Base-by-base conservation (phyloP, 78 protist species). In the slime mould (Dictyostelium discoideum) region DNA sequence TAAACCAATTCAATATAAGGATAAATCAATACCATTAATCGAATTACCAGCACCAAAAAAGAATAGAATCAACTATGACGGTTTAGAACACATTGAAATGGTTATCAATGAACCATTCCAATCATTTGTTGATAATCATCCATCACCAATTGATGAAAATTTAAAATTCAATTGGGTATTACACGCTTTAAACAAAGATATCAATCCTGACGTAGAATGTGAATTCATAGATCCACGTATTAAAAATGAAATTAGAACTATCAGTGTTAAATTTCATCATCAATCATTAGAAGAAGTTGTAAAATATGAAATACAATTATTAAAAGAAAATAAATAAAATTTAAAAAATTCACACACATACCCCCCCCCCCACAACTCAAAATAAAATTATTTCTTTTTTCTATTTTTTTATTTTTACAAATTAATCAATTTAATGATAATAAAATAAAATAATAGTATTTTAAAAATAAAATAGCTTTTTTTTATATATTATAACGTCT, bases 21-120 rank as follows among this genome's bases (percentile, higher is more conserved):
- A 11, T 5, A 80, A 86, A 50, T 16, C 16, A 24, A 40, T 90
- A 3, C 89, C 80, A 29, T 29, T 82, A 18, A 26, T 90, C 4
- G 94, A 90, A 48, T 37, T 90, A n/a, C 94, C 94, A 60, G 50
- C 50, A 3, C 94, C 94, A 80, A 90, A 90, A 67, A 85, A 85
- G 32, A 14, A n/a, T 10, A 40, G 60, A 69, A 79, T 57, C 13
- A 85, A 80, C 7, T 9, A 37, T 4, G 88, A 90, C 20, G 94
- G 94, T 44, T n/a, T 90, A 13, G 94, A 90, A 40, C 94, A 90
- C 18, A 57, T 82, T 4, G 94, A 90, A 48, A 81, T 90, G 73
- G 94, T 90, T 4, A 69, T 67, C 20, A 44, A 16, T 26, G 40
- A 80, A 20, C 63, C 39, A 13, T 90, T 90, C 10, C 24, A 80